Base-by-base conservation (phyloP, 345 rosid species). In the Syzygium jambos region DNA sequence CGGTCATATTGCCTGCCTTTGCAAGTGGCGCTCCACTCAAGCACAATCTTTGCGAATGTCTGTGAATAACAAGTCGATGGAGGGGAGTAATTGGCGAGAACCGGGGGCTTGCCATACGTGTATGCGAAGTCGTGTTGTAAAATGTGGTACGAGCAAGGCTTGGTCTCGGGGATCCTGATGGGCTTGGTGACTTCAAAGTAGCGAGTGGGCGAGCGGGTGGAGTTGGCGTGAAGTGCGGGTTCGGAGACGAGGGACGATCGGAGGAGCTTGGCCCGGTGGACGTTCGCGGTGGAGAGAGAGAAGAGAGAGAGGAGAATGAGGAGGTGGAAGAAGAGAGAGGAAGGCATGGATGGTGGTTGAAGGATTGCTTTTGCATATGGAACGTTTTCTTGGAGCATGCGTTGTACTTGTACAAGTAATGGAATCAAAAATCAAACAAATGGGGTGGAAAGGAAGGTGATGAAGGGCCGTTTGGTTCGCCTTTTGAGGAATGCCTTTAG, bases 131-230 rank as follows among this genome's bases (percentile, higher is more conserved):
- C 96, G 86, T 96, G 98, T 61, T 85, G 94, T 90, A 97, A 96
- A 52, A 96, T 51, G n/a, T 49, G 90, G 92, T 91, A 87, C 0
- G 93, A 89, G 91, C 96, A 97, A 3, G 96, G 96, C n/a, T 89
- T 85, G 29, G 92, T 86, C 7, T 86, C 90, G 84, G 94, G 90
- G 82, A 90, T 61, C 9, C 87, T 61, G 82, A 91, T 92, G 78
- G 98, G 98, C 91, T 91, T 96, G 85, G 94, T 91, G 10, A 97
- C 99, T 87, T 97, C 99, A 87, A 97, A 97, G 94, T 68, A 93
- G 78, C 90, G 92, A 51, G 59, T 34, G 52, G 82, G 87, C 13
- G 87, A 29, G 55, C 9, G 90, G 84, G 57, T 46, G 41, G 87
- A 77, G 84, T 86, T 88, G 85, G 90, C 87, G 86, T 61, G 89